These are phyloP conservation scores for Colletotrichum ledebouriae DNA, from an alignment of 2,329 filamentous ascomycete genomes.

Conservation along the genomic window DNA sequence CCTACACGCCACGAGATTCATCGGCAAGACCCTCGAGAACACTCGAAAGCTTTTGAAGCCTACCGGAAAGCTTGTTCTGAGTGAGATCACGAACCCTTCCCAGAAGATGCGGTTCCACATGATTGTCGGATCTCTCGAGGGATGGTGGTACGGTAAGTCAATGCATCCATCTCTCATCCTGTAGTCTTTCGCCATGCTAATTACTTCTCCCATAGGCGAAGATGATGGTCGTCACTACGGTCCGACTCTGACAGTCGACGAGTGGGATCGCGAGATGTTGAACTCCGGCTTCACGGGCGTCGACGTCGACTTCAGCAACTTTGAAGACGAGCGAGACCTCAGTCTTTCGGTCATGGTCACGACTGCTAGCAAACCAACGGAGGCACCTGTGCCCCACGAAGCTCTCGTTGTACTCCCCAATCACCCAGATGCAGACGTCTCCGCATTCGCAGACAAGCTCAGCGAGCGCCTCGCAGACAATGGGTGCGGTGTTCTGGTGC, in stretches of 20 bases:
- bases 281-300: constrained; percentile 42
- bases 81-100: constrained; percentile 43
- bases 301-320: constrained; percentile 29
- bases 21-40: constrained; percentile 46
- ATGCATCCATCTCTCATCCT: background rate
- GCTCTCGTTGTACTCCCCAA: background rate
- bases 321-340: background rate
- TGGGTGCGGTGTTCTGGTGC: no score
- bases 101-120: background rate
- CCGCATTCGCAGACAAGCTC: no score
- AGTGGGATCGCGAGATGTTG: background rate
- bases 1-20: constrained; percentile 47
- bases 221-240: background rate
- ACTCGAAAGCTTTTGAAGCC: constrained; percentile 47
- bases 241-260: background rate
- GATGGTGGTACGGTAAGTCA: background rate
- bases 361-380: background rate
- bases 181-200: background rate
- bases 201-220: background rate
- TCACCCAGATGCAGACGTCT: no score
- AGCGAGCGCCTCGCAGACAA: no score
- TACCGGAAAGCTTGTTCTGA: constrained; percentile 48
- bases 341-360: constrained; percentile 6
- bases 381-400: background rate
- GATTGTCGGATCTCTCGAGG: background rate